phyloP scores from a whole-genome alignment of 495 filamentous ascomycete genomes.

The Amorphotheca resinae region DNA sequence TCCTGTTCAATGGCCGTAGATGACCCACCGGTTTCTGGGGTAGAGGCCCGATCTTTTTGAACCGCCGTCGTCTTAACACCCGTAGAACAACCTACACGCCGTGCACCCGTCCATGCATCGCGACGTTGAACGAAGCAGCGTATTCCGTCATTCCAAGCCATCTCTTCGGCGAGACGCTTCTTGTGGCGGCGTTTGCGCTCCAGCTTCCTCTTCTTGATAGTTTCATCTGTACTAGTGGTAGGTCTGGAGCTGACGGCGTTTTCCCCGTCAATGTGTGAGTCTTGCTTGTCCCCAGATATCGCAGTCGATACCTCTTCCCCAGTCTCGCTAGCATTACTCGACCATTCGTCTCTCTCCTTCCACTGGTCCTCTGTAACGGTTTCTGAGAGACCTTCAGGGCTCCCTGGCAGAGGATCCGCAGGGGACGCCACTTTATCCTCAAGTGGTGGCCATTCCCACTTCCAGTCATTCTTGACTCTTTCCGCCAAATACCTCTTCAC shows the following conservation, averaged over 20 bases:
- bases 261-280: not conserved
- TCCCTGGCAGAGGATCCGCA: not conserved
- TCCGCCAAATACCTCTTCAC: conserved; percentile 38
- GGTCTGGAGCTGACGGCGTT: conserved; percentile 51
- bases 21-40: conserved; percentile 8
- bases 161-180: conserved; percentile 54
- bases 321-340: conserved; percentile 13
- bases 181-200: conserved; percentile 48
- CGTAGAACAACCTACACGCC: conserved; percentile 9
- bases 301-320: not conserved
- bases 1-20: conserved; percentile 14
- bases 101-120: conserved; percentile 79
- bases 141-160: conserved; percentile 73
- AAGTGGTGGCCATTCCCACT: conserved; percentile 18
- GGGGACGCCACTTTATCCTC: not conserved
- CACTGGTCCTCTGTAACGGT: conserved; percentile 12
- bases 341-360: conserved; percentile 22
- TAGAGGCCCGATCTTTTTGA: not conserved
- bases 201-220: conserved; percentile 26
- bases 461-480: conserved; percentile 47
- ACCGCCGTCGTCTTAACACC: not conserved
- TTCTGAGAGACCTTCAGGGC: too few species aligned
- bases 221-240: conserved; percentile 44
- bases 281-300: not conserved
- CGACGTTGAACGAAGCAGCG: conserved; percentile 60